A percentile compares a stretch with the other conserved stretches of the same genome.
phyloP scores from a whole-genome alignment of 768 basidiomycete genomes.

The Psilocybe cyanescens region DNA sequence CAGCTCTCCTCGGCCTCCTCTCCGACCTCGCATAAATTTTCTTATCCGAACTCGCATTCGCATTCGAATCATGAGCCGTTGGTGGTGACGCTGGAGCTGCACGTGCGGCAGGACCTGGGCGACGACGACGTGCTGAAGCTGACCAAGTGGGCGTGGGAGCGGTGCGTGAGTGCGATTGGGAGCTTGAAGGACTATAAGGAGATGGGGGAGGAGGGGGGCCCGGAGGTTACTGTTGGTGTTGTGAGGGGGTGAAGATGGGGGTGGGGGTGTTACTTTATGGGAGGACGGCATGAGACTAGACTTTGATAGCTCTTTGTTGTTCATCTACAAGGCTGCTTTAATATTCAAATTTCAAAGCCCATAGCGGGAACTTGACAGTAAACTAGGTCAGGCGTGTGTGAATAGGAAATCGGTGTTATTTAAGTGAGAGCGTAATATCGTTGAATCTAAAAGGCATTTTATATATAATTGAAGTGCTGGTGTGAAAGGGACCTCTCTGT shows the following conservation, averaged over 20 bases:
- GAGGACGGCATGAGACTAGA: not conserved
- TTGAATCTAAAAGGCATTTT: no score
- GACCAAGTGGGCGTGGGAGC: conserved; percentile 79
- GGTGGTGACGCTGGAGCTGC: conserved; percentile 81
- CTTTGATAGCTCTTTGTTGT: not conserved
- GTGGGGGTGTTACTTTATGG: not conserved
- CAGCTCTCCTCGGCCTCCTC: conserved; percentile 2
- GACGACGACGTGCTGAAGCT: conserved; percentile 75
- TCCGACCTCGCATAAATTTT: not conserved
- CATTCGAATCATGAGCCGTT: conserved; percentile 34
- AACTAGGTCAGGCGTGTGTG: no score
- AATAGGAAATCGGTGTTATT: no score
- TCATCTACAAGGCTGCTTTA: no score
- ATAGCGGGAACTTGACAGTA: no score
- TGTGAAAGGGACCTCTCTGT: no score
- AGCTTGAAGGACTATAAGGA: conserved; percentile 30
- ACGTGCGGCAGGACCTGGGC: conserved; percentile 65
- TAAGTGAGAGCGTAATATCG: no score
- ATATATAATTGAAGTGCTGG: no score
- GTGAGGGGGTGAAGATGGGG: conserved; percentile 46
- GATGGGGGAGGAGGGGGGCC: conserved; percentile 43
- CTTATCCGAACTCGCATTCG: not conserved
- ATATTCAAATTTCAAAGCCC: no score
- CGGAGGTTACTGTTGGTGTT: conserved; percentile 77
- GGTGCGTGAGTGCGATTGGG: conserved; percentile 56